Evolutionary conservation across 2,329 filamentous ascomycete genomes (phyloP).

Genomic region (Aspergillus bombycis): DNA sequence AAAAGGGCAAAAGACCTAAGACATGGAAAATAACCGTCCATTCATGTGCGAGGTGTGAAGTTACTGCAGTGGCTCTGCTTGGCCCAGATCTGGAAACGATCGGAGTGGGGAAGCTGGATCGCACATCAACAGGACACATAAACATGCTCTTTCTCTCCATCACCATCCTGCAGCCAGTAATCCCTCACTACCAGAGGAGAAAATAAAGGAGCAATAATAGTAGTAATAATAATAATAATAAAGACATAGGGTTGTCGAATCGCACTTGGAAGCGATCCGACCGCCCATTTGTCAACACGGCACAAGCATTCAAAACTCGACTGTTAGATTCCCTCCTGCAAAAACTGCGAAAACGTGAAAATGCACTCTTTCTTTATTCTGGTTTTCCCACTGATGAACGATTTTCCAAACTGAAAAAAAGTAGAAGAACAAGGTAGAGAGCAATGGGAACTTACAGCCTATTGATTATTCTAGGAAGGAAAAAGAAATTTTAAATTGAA

Average conservation of each 20-base stretch:
- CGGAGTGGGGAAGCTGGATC: conserved; percentile 26
- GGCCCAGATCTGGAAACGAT: conserved; percentile 29
- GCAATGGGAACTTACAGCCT: background rate
- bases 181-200: background rate
- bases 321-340: conserved; percentile 25
- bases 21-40: background rate
- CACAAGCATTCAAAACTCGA: conserved; percentile 16
- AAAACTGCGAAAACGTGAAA: conserved; percentile 19
- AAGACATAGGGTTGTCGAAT: conserved; percentile 22
- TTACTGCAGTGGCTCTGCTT: conserved; percentile 12
- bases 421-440: background rate
- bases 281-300: conserved; percentile 18
- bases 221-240: background rate
- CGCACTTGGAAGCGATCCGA: conserved; percentile 23
- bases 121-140: conserved; percentile 20
- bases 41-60: conserved; percentile 1
- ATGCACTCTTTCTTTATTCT: background rate
- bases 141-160: conserved; percentile 7
- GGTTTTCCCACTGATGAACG: background rate
- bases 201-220: background rate
- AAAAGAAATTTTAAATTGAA: conserved; percentile 7
- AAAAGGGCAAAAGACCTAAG: background rate
- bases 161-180: conserved; percentile 17
- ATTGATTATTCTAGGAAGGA: too few relatives aligned
- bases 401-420: background rate